Percentiles rank a stretch among this genome's conserved stretches.
Evolutionary conservation across 2,329 filamentous ascomycete genomes (phyloP).

Genomic region (Elsinoe ampelina): DNA sequence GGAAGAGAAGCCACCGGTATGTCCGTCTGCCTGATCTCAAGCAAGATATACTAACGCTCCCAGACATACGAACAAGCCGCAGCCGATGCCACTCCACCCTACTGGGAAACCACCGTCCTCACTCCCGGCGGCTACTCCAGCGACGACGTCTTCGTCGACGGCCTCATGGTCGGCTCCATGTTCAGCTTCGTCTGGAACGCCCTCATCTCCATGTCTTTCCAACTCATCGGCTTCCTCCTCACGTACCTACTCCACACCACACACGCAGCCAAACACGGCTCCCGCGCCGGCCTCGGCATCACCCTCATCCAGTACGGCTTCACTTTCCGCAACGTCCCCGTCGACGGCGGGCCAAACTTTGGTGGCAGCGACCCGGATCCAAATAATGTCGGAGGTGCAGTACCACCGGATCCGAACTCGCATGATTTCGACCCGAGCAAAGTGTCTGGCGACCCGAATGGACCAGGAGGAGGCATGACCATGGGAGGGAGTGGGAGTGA

Average conservation of each 20-base stretch:
- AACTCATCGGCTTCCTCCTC: constrained; percentile 91
- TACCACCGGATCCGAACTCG: constrained; percentile 75
- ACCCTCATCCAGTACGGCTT: constrained; percentile 96
- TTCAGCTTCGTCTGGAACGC: constrained; percentile 87
- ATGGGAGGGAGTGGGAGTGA: constrained; percentile 63
- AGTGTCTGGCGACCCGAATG: constrained; percentile 40
- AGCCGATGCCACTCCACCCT: constrained; percentile 88
- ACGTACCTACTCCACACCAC: constrained; percentile 97
- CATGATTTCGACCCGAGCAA: constrained; percentile 75
- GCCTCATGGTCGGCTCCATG: constrained; percentile 79
- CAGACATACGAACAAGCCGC: constrained; percentile 98
- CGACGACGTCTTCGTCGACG: constrained; percentile 95
- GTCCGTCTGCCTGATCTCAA: constrained; percentile 30
- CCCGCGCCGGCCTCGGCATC: constrained; percentile 84
- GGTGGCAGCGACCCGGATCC: constrained; percentile 31
- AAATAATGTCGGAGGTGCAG: constrained; percentile 38
- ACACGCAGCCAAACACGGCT: constrained; percentile 95
- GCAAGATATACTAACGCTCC: constrained; percentile 28
- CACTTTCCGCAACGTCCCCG: constrained; percentile 56
- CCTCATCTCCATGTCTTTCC: constrained; percentile 97
- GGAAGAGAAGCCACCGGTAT: constrained; percentile 87
- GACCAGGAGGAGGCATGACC: constrained; percentile 23
- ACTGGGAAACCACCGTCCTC: constrained; percentile 98
- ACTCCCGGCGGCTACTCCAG: constrained; percentile 80
- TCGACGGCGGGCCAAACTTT: constrained; percentile 21